Conservation (phyloP, 2,329 filamentous ascomycete genomes). For the Boeremia lycopersici region DNA sequence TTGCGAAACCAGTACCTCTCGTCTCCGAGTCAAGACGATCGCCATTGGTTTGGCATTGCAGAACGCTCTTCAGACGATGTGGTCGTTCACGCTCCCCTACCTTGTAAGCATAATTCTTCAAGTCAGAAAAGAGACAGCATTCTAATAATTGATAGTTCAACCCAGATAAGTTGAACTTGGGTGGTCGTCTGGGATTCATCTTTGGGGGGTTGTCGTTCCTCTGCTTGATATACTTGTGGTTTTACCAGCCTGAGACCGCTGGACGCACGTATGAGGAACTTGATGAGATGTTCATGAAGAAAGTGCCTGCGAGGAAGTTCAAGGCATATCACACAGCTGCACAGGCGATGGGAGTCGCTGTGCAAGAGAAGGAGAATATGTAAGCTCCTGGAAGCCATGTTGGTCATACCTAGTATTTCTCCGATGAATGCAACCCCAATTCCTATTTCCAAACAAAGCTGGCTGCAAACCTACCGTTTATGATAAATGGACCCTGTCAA, state of each 20-base stretch:
- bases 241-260: conserved; percentile 75
- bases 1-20: conserved; percentile 78
- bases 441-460: too few relatives aligned
- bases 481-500: too few relatives aligned
- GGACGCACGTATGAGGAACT: conserved; percentile 83
- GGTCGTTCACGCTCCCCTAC: conserved; percentile 67
- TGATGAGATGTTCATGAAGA: conserved; percentile 74
- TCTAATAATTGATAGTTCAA: conserved; percentile 57
- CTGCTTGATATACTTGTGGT: conserved; percentile 78
- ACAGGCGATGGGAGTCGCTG: conserved; percentile 7
- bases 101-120: conserved; percentile 47
- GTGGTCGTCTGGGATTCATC: conserved; percentile 81
- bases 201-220: conserved; percentile 79
- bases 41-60: conserved; percentile 73
- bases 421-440: neutral
- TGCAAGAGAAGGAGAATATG: conserved; percentile 21
- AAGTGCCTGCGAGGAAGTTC: conserved; percentile 28
- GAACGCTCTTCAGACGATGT: conserved; percentile 61
- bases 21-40: conserved; percentile 80
- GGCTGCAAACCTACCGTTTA: too few relatives aligned
- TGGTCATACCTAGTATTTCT: neutral
- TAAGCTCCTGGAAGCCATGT: neutral
- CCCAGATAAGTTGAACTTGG: conserved; percentile 53
- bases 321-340: conserved; percentile 21
- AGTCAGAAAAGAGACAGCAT: too few relatives aligned